A percentile compares a stretch with the other conserved stretches of the same genome.
phyloP scores from a whole-genome alignment of 805 yeast species.

The Teunomyces atbi region DNA sequence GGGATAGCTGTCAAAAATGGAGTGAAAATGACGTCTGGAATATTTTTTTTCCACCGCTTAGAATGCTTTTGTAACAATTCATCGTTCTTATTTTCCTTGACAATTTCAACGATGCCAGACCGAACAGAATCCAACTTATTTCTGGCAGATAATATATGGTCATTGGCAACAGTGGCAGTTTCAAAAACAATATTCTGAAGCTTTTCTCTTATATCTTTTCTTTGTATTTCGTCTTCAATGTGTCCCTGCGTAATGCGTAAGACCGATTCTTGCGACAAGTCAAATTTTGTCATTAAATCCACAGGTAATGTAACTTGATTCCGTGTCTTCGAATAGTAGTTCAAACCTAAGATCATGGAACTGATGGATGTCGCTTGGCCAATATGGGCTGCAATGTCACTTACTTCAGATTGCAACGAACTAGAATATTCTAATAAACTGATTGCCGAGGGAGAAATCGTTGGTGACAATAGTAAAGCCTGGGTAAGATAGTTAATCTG shows the following conservation, averaged over 20 bases:
- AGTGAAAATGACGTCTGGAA: slow-evolving; percentile 64
- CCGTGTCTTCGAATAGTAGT: slow-evolving; percentile 52
- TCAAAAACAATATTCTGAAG: slow-evolving; percentile 64
- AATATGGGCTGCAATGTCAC: slow-evolving; percentile 71
- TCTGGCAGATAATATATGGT: slow-evolving; percentile 70
- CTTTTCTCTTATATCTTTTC: slow-evolving; percentile 27
- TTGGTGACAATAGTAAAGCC: slow-evolving; percentile 55
- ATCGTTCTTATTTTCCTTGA: slow-evolving; percentile 21
- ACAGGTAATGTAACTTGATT: slow-evolving; percentile 61
- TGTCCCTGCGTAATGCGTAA: slow-evolving; percentile 49
- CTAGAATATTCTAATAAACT: slow-evolving; percentile 47
- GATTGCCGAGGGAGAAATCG: slow-evolving; percentile 55
- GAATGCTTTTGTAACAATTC: slow-evolving; percentile 23
- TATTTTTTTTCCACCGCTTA: slow-evolving; percentile 40
- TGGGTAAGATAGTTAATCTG: slow-evolving; percentile 70
- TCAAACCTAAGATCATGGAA: slow-evolving; percentile 57
- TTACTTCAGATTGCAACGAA: slow-evolving; percentile 40
- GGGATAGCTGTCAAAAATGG: slow-evolving; percentile 73
- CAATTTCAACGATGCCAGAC: slow-evolving; percentile 31
- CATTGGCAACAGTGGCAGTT: slow-evolving; percentile 74
- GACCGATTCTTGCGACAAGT: slow-evolving; percentile 63
- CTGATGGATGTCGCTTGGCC: slow-evolving; percentile 81
- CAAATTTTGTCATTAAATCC: slow-evolving; percentile 52
- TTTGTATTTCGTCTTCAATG: slow-evolving; percentile 22
- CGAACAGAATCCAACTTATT: slow-evolving; percentile 45